These are phyloP conservation scores for Candida krabiensis DNA, from an alignment of 805 yeast genomes.

Conservation along the genomic window DNA sequence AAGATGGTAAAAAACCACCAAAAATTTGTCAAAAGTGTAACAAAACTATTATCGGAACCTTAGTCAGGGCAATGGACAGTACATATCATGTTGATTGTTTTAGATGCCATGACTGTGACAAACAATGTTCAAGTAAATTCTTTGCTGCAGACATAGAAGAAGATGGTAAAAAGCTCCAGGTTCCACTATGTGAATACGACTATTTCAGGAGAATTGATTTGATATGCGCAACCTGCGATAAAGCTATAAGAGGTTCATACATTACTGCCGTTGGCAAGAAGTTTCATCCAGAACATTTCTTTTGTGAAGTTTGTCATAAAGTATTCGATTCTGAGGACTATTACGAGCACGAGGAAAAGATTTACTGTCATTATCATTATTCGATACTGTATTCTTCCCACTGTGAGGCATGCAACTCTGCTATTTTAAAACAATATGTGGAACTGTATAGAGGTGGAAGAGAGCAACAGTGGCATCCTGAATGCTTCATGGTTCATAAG, in stretches of 20 bases:
- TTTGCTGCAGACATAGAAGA: conserved; percentile 66
- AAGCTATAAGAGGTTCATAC: conserved; percentile 87
- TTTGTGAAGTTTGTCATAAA: conserved; percentile 81
- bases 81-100: conserved; percentile 89
- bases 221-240: conserved; percentile 83
- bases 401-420: conserved; percentile 91
- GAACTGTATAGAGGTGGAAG: conserved; percentile 89
- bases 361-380: conserved; percentile 91
- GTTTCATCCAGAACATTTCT: conserved; percentile 93
- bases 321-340: conserved; percentile 93
- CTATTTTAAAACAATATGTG: conserved; percentile 91
- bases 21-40: conserved; percentile 54
- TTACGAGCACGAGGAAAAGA: conserved; percentile 78
- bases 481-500: conserved; percentile 96
- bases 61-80: conserved; percentile 78
- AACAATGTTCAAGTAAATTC: conserved; percentile 79
- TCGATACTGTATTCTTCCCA: conserved; percentile 81
- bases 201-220: conserved; percentile 83
- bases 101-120: conserved; percentile 80
- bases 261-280: conserved; percentile 90
- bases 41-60: conserved; percentile 62
- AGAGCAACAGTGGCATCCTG: conserved; percentile 98
- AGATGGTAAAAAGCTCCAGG: conserved; percentile 38
- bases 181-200: conserved; percentile 86
- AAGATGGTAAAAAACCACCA: conserved; percentile 22